Base-by-base conservation (phyloP, 331 rosid species). In the Rosa hybrid region DNA sequence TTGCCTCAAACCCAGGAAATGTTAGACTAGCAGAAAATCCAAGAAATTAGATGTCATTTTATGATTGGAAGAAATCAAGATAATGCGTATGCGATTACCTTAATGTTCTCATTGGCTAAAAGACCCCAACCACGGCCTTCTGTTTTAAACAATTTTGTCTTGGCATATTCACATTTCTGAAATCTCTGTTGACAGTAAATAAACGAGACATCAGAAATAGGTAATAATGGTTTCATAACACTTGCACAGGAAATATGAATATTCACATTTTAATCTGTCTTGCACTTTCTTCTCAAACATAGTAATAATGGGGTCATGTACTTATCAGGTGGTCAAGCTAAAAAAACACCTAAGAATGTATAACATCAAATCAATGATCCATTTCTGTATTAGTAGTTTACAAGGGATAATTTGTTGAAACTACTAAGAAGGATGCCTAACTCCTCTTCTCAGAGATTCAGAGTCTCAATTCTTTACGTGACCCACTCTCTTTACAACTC, bases 81-180 rank as follows among this genome's bases (percentile, higher is more conserved):
- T 72, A 81, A 67, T 68, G 71, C 25, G 41, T 49, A 77, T 54
- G 80, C 17, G 51, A 76, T 80, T 88, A 94, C 98, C 98, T 90
- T 91, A 64, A 94, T 89, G 79, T 91, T 84, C 87, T 94, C 92
- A 78, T 88, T 94, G 75, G 97, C 93, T 85, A 92, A 51, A 89
- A 94, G 97, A 77, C 98, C 98, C 97, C 97, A 92, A 62, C 98
- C 98, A 70, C 98, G 87, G 77, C 94, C 94, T 75, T 91, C 96
- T 71, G 98, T 94, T 88, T 89, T 88, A 83, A 90, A 91, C 89
- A 94, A 81, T 92, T 86, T 91, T 76, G 94, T 89, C 91, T 88
- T 90, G 48, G 97, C 98, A 87, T 91, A 90, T 85, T 92, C 95
- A 81, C 89, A 82, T 86, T 89, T 94, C 84, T 92, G 98, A 87